Evolutionary conservation across 495 filamentous ascomycete species (phyloP), one percentile per base, ranked within the genome.

Genomic region (Aspergillus saccharolyticus): DNA sequence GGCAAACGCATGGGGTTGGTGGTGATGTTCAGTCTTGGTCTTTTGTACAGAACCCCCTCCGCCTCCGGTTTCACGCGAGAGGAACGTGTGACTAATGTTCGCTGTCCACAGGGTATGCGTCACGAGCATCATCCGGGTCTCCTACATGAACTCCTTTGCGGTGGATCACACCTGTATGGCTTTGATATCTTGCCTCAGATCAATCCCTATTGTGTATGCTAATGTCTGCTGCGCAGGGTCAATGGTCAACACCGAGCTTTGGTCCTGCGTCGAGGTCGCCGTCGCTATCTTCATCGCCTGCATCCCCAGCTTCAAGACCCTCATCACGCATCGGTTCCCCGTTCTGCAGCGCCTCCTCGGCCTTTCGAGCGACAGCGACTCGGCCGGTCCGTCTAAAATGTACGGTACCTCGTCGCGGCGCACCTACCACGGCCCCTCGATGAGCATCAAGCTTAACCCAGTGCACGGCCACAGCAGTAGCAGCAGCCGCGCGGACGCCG

Each of bases 21-120:
- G 1, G 33, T 65, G 19, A 57, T 75, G 60, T 75, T 74, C 43
- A 59, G 67, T 42, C 47, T 73, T n/a, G 72, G 72, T 30, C 48
- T 70, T 25, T 48, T 74, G 71, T 74, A 55, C 25, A 9, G 47
- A 69, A 57, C 33, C 14, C 50, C n/a, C 43, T 52, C 2, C 16
- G 25, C 24, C 33, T 44, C 22, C 10, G 17, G 25, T 8, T 18
- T 12, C 14, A 5, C 20, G n/a, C 7, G 42, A 10, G 20, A n/a
- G 39, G 8, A 47, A 17, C 5, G 25, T 15, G n/a, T 12, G 6
- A 44, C 30, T 62, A 46, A 56, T 28, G 18, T 28, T 45, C 2
- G 5, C 50, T 48, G 33, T 20, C 6, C 7, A 12, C 25, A 66
- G 63, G 21, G 60, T 66, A 4, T 54, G 51, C 44, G 52, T 66